Base-by-base conservation (phyloP, 345 rosid genomes). In the Leavenworthia alabamica region DNA sequence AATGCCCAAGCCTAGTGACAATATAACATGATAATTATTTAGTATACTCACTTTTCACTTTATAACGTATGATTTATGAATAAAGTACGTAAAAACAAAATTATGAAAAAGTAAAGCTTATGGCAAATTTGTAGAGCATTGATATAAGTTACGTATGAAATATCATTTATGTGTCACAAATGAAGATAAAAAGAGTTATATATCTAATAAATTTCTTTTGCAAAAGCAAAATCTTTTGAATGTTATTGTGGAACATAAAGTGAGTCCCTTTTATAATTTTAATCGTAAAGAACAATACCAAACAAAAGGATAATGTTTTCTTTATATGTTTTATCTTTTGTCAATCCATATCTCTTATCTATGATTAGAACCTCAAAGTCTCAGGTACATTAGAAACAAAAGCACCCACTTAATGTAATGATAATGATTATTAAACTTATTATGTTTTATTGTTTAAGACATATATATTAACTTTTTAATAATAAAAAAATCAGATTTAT, bases 81-180 rank as follows among this genome's bases (percentile, higher is more conserved):
- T 52, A 52, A 78, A 74, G 83, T 80, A 82, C 44, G 53, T 64
- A 29, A 79, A 58, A 70, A 68, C 13, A 73, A 12, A 26, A 71
- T 70, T 39, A 75, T 75, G 70, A 73, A 57, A 79, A 70, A 22
- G 77, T 72, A 48, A 80, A 58, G 62, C 64, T 59, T 77, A 51
- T 3, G 79, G 83, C 82, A 79, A 71, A 83, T 85, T 43, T 82
- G 82, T 73, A 77, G 75, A 57, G 79, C 74, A 43, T 66, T 62
- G 33, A 78, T 67, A 42, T 68, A 71, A 36, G 68, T 52, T 69
- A 74, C 74, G 76, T 78, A 74, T 40, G 45, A 65, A 56, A 64
- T 40, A 64, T 60, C 17, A 26, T 60, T 68, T 60, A 59, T 39
- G 12, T 33, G 60, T 42, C 50, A 51, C 47, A 51, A n/a, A 60